phyloP scores from a whole-genome alignment of 2,329 filamentous ascomycete species.

The Botrytis sinoallii region DNA sequence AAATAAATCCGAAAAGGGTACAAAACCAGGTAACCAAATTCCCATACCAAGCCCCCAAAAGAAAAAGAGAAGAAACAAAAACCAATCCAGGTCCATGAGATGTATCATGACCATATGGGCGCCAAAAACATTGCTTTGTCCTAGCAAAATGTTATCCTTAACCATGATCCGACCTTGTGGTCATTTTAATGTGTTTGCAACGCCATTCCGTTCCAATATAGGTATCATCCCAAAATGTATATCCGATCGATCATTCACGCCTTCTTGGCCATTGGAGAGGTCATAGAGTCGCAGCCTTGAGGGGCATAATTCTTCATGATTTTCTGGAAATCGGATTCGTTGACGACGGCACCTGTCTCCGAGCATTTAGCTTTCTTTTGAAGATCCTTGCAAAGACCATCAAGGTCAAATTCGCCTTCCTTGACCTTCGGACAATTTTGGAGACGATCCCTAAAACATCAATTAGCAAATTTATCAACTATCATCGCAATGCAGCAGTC shows the following conservation, averaged over 20 bases:
- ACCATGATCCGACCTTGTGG: slow-evolving; percentile 11
- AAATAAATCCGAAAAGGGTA: background rate
- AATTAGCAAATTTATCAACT: slow-evolving; percentile 3
- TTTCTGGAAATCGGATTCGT: slow-evolving; percentile 81
- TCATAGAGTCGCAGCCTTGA: background rate
- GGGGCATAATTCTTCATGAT: slow-evolving; percentile 54
- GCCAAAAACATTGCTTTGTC: slow-evolving; percentile 12
- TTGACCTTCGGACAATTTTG: slow-evolving; percentile 85
- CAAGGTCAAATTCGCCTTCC: slow-evolving; percentile 88
- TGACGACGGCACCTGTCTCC: slow-evolving; percentile 82
- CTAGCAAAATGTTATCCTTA: slow-evolving; percentile 13
- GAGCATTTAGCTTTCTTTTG: slow-evolving; percentile 96
- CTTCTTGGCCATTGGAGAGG: background rate
- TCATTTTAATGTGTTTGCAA: slow-evolving; percentile 15
- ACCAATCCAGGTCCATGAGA: slow-evolving; percentile 7
- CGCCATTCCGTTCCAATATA: slow-evolving; percentile 12
- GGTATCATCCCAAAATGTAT: slow-evolving; percentile 4
- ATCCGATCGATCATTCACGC: slow-evolving; percentile 7
- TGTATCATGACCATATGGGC: slow-evolving; percentile 4
- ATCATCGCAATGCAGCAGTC: slow-evolving; percentile 35
- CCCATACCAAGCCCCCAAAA: background rate
- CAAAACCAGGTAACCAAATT: background rate
- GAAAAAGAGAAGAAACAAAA: background rate
- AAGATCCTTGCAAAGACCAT: slow-evolving; percentile 86
- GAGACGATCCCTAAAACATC: slow-evolving; percentile 71